These are phyloP conservation scores for Apiotrichum siamense DNA, from an alignment of 1,284 basidiomycete genomes.

Conservation along the genomic window DNA sequence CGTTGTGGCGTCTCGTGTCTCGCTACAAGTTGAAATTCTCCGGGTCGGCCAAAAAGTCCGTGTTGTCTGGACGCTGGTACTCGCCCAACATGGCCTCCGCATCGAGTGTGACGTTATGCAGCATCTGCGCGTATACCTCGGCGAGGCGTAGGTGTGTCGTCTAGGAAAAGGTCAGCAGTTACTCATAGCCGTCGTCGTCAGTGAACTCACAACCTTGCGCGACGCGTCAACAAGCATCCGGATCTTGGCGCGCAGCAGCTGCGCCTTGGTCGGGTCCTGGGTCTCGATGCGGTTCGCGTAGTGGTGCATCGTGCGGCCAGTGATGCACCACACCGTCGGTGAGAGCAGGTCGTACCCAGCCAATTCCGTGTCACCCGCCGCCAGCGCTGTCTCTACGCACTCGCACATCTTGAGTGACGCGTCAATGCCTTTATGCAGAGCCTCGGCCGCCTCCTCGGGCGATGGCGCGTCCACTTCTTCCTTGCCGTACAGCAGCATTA, in stretches of 20 bases:
- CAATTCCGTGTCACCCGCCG: conserved; percentile 21
- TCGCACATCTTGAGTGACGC: conserved; percentile 21
- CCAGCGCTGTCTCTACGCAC: conserved; percentile 17
- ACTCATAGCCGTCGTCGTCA: neutral
- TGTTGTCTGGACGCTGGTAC: conserved; percentile 19
- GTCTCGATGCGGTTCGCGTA: conserved; percentile 11
- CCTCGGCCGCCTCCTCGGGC: conserved; percentile 10
- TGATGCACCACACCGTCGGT: conserved; percentile 12
- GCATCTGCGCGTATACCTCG: conserved; percentile 17
- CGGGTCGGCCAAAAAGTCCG: neutral
- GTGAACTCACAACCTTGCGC: conserved; percentile 6
- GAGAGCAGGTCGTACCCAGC: conserved; percentile 17
- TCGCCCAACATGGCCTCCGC: conserved; percentile 20
- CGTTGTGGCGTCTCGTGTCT: too few species aligned
- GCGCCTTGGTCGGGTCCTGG: conserved; percentile 4
- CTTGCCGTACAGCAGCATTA: conserved; percentile 22
- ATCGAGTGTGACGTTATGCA: conserved; percentile 17
- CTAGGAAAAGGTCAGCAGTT: neutral
- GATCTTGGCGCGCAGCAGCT: conserved; percentile 3
- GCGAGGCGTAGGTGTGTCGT: conserved; percentile 5
- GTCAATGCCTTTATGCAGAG: conserved; percentile 21
- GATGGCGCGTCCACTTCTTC: conserved; percentile 25
- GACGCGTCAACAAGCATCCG: conserved; percentile 8
- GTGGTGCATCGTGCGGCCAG: conserved; percentile 13
- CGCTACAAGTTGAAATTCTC: neutral